These are phyloP conservation scores for Massariosphaeria phaeospora DNA, from an alignment of 495 filamentous ascomycete genomes.

Conservation along the genomic window DNA sequence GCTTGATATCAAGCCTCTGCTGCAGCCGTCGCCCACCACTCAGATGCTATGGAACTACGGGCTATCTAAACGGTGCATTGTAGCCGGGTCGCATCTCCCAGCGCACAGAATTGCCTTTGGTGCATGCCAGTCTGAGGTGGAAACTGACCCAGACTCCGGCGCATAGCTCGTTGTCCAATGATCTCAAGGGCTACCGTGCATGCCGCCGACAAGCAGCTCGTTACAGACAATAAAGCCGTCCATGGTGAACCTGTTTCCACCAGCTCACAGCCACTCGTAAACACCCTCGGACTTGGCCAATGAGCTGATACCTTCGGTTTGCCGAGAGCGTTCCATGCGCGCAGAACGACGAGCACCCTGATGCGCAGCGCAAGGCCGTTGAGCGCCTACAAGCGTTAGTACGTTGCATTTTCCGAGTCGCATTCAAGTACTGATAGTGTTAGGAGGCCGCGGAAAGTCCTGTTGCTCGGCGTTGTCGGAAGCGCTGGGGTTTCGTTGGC, in stretches of 20 bases:
- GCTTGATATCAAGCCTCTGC: neutral
- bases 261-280: slow-evolving; percentile 10
- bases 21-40: neutral
- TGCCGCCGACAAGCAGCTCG: slow-evolving; percentile 18
- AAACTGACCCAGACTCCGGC: slow-evolving; percentile 29
- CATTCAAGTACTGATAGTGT: slow-evolving; percentile 8
- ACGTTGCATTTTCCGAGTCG: slow-evolving; percentile 8
- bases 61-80: slow-evolving; percentile 29
- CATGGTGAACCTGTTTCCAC: neutral
- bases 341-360: slow-evolving; percentile 22
- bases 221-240: slow-evolving; percentile 10
- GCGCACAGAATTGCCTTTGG: slow-evolving; percentile 25
- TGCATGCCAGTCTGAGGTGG: slow-evolving; percentile 28
- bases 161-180: slow-evolving; percentile 26
- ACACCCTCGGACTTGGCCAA: slow-evolving; percentile 19
- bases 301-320: slow-evolving; percentile 22
- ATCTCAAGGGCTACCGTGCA: slow-evolving; percentile 14
- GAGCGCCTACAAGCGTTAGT: neutral
- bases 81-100: slow-evolving; percentile 24
- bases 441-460: slow-evolving; percentile 4
- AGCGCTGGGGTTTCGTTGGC: slow-evolving; percentile 26
- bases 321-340: slow-evolving; percentile 16
- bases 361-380: slow-evolving; percentile 6
- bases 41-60: slow-evolving; percentile 16
- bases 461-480: slow-evolving; percentile 9